These are phyloP conservation scores for Houttuynia cordata DNA, from an alignment of 164 flowering plant species.

Conservation along the genomic window DNA sequence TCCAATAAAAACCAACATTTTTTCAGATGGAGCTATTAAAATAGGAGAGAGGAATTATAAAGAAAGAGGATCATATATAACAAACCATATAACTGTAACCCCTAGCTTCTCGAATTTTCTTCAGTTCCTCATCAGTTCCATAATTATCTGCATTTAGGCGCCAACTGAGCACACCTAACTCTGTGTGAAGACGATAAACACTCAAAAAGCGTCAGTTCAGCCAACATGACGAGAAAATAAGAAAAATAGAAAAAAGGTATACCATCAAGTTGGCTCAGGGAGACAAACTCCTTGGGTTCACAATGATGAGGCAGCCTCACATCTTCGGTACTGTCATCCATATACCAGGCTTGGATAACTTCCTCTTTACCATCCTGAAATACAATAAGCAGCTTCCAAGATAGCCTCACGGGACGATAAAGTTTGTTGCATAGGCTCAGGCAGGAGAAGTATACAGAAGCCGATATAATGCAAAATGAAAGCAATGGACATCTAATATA, in stretches of 20 bases:
- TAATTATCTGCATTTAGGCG: constrained; percentile 81
- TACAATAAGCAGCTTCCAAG: not conserved
- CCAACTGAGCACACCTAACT: constrained; percentile 95
- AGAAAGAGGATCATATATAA: not conserved
- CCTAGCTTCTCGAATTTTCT: constrained; percentile 77
- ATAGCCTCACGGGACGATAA: not conserved
- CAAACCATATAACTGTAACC: constrained; percentile 79
- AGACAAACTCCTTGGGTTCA: constrained; percentile 69
- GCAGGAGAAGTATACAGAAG: too few relatives aligned
- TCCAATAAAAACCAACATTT: too few relatives aligned
- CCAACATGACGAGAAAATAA: not conserved
- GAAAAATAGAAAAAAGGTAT: not conserved
- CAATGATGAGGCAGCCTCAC: constrained; percentile 92
- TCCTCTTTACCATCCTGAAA: constrained; percentile 71
- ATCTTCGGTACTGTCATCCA: constrained; percentile 90
- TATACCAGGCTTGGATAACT: constrained; percentile 89
- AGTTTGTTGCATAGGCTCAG: not conserved
- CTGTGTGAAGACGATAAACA: constrained; percentile 21
- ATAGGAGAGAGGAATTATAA: too few relatives aligned
- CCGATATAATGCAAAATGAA: too few relatives aligned
- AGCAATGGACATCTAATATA: too few relatives aligned
- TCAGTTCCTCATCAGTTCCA: constrained; percentile 82
- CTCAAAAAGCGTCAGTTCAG: not conserved
- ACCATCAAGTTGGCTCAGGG: constrained; percentile 75
- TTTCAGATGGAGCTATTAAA: too few relatives aligned